Conservation (phyloP, 2,329 filamentous ascomycete species). For the Ceratocystiopsis minuta region DNA sequence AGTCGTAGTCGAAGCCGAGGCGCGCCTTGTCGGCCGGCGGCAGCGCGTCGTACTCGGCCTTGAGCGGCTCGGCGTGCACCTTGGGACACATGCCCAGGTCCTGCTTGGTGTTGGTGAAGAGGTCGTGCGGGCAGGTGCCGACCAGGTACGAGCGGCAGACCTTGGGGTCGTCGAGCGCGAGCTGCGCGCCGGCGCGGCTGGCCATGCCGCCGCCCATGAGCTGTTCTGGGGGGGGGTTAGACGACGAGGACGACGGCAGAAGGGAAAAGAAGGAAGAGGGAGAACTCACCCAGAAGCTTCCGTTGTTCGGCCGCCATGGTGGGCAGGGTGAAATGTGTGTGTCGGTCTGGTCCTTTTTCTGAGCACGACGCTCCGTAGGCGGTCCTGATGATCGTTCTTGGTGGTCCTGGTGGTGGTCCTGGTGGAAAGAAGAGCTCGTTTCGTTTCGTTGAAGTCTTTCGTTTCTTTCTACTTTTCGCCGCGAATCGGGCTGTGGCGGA, state of each 20-base stretch:
- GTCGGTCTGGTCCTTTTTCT: no score
- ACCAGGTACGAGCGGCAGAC: constrained; percentile 88
- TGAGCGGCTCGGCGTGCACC: constrained; percentile 73
- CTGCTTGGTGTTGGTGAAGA: constrained; percentile 99
- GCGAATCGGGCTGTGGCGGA: no score
- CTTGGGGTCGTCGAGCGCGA: constrained; percentile 79
- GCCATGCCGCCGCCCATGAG: constrained; percentile 59
- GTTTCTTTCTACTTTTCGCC: no score
- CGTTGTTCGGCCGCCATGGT: constrained; percentile 90
- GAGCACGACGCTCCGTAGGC: no score
- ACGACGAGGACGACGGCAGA: background rate
- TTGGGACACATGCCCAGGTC: constrained; percentile 82
- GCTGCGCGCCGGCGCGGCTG: constrained; percentile 56
- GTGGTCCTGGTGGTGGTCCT: no score
- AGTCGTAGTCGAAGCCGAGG: constrained; percentile 90
- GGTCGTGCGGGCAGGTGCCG: constrained; percentile 90
- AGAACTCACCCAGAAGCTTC: constrained; percentile 60
- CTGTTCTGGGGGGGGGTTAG: constrained; percentile 48
- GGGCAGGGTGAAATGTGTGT: no score
- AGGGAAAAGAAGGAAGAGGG: background rate
- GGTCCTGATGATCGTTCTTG: no score
- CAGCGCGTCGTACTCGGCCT: constrained; percentile 69
- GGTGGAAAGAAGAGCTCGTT: no score
- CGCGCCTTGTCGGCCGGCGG: constrained; percentile 52
- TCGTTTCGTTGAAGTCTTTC: no score